Evolutionary conservation across 2,329 filamentous ascomycete genomes (phyloP), one percentile per base, ranked within the genome.

Genomic region (Paracoccidioides lutzii): DNA sequence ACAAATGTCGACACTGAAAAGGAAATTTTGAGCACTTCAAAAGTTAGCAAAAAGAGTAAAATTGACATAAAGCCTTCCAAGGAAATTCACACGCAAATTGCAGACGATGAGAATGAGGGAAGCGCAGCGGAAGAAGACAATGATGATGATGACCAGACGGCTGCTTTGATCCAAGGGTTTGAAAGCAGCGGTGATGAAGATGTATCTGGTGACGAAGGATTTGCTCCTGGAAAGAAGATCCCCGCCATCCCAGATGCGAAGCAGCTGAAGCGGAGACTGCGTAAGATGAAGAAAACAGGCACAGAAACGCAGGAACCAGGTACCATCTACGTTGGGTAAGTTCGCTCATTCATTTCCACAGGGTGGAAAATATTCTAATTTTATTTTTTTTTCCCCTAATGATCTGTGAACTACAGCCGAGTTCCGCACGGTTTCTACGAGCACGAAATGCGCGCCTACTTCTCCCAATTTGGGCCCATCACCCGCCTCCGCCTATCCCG

Each of bases 401-500:
- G 2, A 49, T 57, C 64, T 62, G 1, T 38, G 37, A 52, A 58
- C 33, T 43, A 7, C 56, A 80, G 80, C 55, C 88, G 90, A 61
- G 85, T 95, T 58, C 90, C 90, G 42, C 88, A 93, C 73, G 88
- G 93, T 74, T 98, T 98, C 81, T 97, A 91, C 78, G 93, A 98
- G 75, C 82, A 90, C 66, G 87, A 97, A 74, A 94, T 98, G 86
- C 83, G 82, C 64, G 83, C 84, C 61, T 98, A 97, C 77, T 95
- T 97, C 68, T 81, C 83, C 55, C 93, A 98, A 71, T 98, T 98
- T 63, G 93, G 93, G 63, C 77, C 81, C 12, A 89, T 98, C 64
- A 81, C 77, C 53, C 83, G 77, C 55, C 78, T 96, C 56, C 84
- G 91, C 60, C 79, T 98, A 46, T 93, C 90, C 33, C 85, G 93